phyloP scores from a whole-genome alignment of 257 asterid species.

The Fraxinus cuspidata region DNA sequence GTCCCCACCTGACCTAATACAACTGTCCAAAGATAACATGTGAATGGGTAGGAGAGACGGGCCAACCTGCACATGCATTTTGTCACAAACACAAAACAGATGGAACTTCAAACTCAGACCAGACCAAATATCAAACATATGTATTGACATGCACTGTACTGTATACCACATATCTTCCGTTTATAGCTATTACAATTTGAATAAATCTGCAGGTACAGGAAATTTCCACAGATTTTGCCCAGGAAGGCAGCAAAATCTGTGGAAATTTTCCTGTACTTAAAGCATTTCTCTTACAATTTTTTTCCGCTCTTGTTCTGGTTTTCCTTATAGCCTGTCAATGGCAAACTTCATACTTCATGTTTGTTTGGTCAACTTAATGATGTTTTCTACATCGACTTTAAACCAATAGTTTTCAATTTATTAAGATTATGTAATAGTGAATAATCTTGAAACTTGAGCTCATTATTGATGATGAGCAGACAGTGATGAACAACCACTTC shows the following conservation, averaged over 20 bases:
- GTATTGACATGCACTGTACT: not conserved
- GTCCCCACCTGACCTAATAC: not conserved
- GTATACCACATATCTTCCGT: not conserved
- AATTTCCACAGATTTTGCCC: too few species aligned
- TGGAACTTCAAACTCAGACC: not conserved
- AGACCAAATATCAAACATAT: not conserved
- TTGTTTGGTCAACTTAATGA: too few species aligned
- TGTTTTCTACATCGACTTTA: too few species aligned
- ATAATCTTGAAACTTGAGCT: constrained; percentile 30
- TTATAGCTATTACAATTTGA: not conserved
- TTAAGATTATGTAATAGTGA: not conserved
- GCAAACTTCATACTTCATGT: too few species aligned
- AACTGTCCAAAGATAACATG: constrained; percentile 7
- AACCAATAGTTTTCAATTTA: too few species aligned
- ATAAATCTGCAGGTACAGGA: too few species aligned
- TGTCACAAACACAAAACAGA: constrained; percentile 8
- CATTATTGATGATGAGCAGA: constrained; percentile 44
- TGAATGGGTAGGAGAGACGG: not conserved
- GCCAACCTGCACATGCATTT: constrained; percentile 26
- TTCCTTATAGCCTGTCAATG: not conserved
- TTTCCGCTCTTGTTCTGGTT: not conserved
- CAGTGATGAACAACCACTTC: constrained; percentile 22
- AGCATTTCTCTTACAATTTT: too few species aligned
- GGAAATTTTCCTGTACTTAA: too few species aligned
- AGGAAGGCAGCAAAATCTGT: too few species aligned